phyloP scores from a whole-genome alignment of 202 grass and related monocot genomes.

The Dendrocalamus latiflorus region DNA sequence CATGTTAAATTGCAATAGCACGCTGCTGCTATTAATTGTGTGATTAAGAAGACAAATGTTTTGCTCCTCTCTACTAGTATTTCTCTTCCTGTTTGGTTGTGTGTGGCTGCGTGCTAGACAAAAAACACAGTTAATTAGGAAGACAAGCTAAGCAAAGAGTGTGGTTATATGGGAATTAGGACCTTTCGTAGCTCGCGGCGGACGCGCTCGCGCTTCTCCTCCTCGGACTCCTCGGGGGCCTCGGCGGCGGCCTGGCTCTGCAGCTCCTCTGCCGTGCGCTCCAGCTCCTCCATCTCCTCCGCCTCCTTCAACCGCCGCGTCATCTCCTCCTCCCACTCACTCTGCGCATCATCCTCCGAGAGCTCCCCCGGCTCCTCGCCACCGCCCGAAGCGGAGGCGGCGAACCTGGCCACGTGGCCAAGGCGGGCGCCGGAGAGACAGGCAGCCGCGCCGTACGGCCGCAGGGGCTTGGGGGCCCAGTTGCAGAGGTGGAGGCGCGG shows the following conservation, averaged over 20 bases:
- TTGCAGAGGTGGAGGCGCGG: slow-evolving; percentile 2
- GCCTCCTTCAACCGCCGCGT: slow-evolving; percentile 61
- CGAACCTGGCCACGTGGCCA: slow-evolving; percentile 30
- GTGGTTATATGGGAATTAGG: not conserved
- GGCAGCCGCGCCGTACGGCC: slow-evolving; percentile 2
- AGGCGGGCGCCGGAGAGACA: not conserved
- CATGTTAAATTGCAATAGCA: too few species aligned
- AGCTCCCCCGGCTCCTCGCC: not conserved
- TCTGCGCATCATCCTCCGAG: slow-evolving; percentile 29
- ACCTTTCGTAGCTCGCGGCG: slow-evolving; percentile 92
- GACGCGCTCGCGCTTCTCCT: slow-evolving; percentile 86
- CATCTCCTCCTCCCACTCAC: slow-evolving; percentile 58
- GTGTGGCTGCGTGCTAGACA: not conserved
- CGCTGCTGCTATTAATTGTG: not conserved
- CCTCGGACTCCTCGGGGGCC: slow-evolving; percentile 89
- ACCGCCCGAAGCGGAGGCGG: slow-evolving; percentile 33
- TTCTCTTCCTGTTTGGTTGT: not conserved
- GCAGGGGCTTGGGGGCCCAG: slow-evolving; percentile 16
- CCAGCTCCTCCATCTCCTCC: slow-evolving; percentile 95
- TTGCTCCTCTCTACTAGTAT: not conserved
- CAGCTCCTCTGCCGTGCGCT: slow-evolving; percentile 77
- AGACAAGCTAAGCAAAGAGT: not conserved
- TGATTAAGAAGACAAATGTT: not conserved
- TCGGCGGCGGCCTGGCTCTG: slow-evolving; percentile 46
- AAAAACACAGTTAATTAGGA: not conserved